A percentile compares a stretch with the other conserved stretches of the same genome.
Conservation (phyloP, 163 green algal species). For the Scenedesmus sp. region DNA sequence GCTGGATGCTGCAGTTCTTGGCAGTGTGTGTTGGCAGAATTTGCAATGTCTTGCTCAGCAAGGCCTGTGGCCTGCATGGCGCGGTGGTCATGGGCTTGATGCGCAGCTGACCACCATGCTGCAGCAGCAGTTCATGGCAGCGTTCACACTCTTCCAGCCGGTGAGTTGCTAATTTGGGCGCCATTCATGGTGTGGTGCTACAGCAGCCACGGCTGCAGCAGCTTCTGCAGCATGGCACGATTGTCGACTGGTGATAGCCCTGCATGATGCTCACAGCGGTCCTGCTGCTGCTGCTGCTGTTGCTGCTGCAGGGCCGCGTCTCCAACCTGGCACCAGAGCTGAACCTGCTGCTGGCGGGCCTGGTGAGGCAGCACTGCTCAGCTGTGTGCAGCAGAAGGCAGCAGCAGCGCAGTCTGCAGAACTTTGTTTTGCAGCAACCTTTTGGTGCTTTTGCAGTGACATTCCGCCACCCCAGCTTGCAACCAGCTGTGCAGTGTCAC, state of each 20-base stretch:
- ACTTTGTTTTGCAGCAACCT: not conserved
- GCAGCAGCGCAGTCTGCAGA: not conserved
- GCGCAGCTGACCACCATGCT: constrained; percentile 86
- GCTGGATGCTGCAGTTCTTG: no score
- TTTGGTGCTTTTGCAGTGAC: no score
- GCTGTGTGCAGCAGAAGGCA: not conserved
- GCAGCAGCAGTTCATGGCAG: constrained; percentile 78
- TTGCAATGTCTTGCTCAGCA: no score
- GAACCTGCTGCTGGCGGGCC: constrained; percentile 28
- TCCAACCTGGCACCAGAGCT: constrained; percentile 34
- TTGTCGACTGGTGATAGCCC: not conserved
- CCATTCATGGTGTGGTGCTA: no score
- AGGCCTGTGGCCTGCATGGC: no score
- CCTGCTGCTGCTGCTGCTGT: not conserved
- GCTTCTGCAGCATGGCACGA: not conserved
- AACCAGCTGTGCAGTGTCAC: no score
- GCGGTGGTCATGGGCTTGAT: constrained; percentile 70
- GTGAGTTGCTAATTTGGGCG: no score
- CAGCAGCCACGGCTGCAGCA: not conserved
- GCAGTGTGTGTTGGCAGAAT: no score
- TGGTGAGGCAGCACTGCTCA: not conserved
- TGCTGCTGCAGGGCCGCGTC: constrained; percentile 29
- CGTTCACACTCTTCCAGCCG: constrained; percentile 61
- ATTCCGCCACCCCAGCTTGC: no score
- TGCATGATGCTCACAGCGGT: not conserved